Conservation (phyloP, 2,329 filamentous ascomycete species). For the Cadophora sp. region DNA sequence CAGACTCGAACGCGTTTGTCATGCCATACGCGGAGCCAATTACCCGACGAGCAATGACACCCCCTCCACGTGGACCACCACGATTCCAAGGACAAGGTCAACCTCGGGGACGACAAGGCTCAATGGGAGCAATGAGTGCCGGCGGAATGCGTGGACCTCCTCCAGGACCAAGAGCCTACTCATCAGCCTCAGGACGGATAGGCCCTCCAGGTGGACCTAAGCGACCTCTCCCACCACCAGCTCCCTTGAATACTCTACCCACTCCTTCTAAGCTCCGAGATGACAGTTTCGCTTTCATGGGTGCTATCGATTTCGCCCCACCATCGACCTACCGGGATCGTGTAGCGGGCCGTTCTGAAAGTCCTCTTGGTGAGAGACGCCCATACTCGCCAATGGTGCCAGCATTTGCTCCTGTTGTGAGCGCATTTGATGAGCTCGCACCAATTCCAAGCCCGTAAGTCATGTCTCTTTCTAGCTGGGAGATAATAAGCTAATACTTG, state of each 20-base stretch:
- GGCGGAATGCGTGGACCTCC: constrained; percentile 36
- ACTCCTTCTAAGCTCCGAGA: constrained; percentile 86
- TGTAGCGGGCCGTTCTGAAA: constrained; percentile 71
- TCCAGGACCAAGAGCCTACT: constrained; percentile 65
- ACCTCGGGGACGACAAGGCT: constrained; percentile 54
- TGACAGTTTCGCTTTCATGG: constrained; percentile 73
- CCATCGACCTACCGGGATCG: constrained; percentile 71
- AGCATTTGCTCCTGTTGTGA: constrained; percentile 78
- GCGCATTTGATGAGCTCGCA: constrained; percentile 85
- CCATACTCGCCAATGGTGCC: constrained; percentile 79
- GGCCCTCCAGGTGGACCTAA: constrained; percentile 45
- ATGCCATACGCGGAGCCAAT: constrained; percentile 87
- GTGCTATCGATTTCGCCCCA: constrained; percentile 85
- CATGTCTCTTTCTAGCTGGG: not conserved
- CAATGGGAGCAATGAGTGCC: constrained; percentile 52
- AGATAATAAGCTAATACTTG: constrained; percentile 39
- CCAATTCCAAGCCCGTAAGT: constrained; percentile 91
- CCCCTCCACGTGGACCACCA: constrained; percentile 68
- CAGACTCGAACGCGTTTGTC: constrained; percentile 60
- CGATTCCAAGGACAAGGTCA: constrained; percentile 43
- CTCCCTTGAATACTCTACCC: constrained; percentile 76
- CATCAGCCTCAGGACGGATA: constrained; percentile 60
- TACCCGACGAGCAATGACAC: constrained; percentile 92
- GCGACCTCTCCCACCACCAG: constrained; percentile 74
- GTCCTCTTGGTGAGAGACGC: constrained; percentile 66